Percentiles rank a stretch among this genome's conserved stretches.
Conservation (phyloP, 768 basidiomycete genomes). For the Boletus sensibilis region DNA sequence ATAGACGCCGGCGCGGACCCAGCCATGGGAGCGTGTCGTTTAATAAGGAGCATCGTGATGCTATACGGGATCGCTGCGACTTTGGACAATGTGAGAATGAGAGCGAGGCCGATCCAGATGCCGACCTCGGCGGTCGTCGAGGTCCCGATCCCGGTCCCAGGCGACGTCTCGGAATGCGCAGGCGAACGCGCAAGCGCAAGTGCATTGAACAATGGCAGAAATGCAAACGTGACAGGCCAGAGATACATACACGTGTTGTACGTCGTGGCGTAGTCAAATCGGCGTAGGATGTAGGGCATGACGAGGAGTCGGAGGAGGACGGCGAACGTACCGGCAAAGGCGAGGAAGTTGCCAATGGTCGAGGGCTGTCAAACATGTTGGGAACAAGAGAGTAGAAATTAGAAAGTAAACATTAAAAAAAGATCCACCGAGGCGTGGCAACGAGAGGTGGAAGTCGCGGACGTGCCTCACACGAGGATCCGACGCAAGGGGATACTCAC, state of each 20-base stretch:
- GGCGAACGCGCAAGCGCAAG: neutral
- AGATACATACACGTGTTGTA: conserved; percentile 6
- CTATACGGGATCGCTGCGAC: conserved; percentile 34
- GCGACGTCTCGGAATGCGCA: neutral
- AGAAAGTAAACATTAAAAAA: neutral
- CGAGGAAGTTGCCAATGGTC: conserved; percentile 56
- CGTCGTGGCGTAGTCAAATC: conserved; percentile 6
- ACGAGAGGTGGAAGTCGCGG: too few relatives aligned
- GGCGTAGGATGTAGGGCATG: conserved; percentile 38
- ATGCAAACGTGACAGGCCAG: conserved; percentile 4
- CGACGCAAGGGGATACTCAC: conserved; percentile 28
- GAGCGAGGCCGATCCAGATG: conserved; percentile 49
- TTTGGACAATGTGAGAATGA: conserved; percentile 39
- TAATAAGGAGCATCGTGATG: conserved; percentile 57
- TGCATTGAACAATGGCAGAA: conserved; percentile 2
- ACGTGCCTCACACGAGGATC: neutral
- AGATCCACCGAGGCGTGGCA: neutral
- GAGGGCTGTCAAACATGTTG: conserved; percentile 36
- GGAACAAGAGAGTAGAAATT: conserved; percentile 14
- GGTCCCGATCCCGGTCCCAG: neutral
- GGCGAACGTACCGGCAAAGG: conserved; percentile 47
- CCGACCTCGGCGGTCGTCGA: conserved; percentile 5
- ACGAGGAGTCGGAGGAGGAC: conserved; percentile 46
- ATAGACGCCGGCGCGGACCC: neutral
- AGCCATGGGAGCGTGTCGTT: conserved; percentile 43